phyloP scores from a whole-genome alignment of 2,329 filamentous ascomycete genomes.

The Epichloe gansuensis region DNA sequence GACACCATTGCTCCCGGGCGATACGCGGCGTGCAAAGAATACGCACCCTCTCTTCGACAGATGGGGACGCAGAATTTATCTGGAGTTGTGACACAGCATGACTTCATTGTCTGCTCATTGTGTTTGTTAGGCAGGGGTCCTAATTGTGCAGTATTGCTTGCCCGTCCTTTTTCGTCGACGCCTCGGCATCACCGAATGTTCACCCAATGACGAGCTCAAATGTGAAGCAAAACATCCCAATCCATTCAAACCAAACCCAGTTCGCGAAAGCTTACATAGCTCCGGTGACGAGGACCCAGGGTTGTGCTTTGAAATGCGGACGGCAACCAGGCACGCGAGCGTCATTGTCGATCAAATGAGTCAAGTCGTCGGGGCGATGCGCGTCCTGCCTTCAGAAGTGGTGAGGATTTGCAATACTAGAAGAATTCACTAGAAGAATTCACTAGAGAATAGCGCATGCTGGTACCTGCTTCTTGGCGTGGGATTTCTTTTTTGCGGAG shows the following conservation, averaged over 20 bases:
- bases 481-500: neutral
- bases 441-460: neutral
- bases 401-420: neutral
- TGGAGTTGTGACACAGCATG: neutral
- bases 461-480: constrained; percentile 1
- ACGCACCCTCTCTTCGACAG: too few species aligned
- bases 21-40: too few species aligned
- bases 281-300: neutral
- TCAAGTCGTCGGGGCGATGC: neutral
- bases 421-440: neutral
- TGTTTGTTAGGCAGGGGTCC: neutral
- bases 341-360: neutral
- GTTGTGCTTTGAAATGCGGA: neutral
- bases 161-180: neutral
- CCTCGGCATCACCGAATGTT: neutral
- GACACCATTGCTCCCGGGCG: too few species aligned
- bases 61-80: neutral
- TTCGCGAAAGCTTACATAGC: neutral
- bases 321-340: neutral
- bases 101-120: neutral
- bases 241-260: neutral
- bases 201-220: neutral
- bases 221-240: neutral
- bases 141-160: neutral
- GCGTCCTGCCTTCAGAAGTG: neutral